A percentile compares a stretch with the other conserved stretches of the same genome.
phyloP scores from a whole-genome alignment of 2,329 filamentous ascomycete species.

The Microsporum canis region DNA sequence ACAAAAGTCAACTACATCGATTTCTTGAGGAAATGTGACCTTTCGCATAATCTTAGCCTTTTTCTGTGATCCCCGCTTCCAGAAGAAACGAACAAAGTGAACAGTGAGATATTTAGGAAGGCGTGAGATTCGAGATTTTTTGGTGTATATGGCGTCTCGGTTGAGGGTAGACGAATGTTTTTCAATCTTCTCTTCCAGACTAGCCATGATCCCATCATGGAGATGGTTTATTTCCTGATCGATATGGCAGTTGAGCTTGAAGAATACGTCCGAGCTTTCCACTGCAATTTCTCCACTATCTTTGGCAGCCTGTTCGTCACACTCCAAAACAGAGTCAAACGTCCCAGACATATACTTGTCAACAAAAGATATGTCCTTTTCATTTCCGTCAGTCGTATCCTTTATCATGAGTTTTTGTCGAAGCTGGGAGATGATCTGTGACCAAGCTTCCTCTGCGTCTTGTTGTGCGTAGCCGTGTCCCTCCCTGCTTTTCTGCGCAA shows the following conservation, averaged over 20 bases:
- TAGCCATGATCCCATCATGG: conserved; percentile 72
- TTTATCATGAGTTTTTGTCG: conserved; percentile 63
- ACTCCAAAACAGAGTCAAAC: conserved; percentile 67
- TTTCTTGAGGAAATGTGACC: conserved; percentile 86
- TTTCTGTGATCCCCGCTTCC: conserved; percentile 90
- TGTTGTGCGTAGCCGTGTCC: conserved; percentile 88
- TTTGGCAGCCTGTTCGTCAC: conserved; percentile 67
- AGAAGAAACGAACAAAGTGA: conserved; percentile 96
- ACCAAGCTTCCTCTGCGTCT: conserved; percentile 97
- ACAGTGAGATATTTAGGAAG: conserved; percentile 92
- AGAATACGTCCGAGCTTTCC: conserved; percentile 60
- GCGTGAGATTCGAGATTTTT: conserved; percentile 77
- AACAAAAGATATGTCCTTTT: conserved; percentile 58
- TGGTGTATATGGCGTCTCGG: conserved; percentile 75
- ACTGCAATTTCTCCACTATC: conserved; percentile 62
- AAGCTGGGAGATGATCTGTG: conserved; percentile 78
- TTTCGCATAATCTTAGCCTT: conserved; percentile 99
- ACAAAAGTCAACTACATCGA: conserved; percentile 91
- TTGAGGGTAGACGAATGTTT: conserved; percentile 71
- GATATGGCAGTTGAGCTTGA: conserved; percentile 95
- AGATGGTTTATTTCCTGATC: conserved; percentile 77
- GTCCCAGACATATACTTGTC: conserved; percentile 82
- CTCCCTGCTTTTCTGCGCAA: conserved; percentile 75
- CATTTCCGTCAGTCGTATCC: conserved; percentile 31
- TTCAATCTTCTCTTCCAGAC: conserved; percentile 77